These are phyloP conservation scores for Xylaria cubensis DNA, from an alignment of 495 filamentous ascomycete species.

Conservation along the genomic window DNA sequence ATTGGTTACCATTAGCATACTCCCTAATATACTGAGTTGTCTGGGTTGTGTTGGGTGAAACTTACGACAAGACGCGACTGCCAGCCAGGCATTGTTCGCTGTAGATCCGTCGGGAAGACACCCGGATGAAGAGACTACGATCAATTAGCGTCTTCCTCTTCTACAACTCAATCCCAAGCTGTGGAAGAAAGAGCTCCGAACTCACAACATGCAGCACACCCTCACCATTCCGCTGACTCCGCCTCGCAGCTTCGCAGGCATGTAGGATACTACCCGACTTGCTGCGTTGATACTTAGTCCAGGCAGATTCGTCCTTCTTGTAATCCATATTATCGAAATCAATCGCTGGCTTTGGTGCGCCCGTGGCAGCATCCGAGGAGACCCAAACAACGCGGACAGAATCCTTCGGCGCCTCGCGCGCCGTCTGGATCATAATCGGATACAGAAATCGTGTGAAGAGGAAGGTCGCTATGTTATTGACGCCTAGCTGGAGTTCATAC, in stretches of 20 bases:
- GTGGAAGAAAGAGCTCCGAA: constrained; percentile 3
- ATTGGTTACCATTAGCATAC: background rate
- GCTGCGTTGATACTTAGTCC: constrained; percentile 42
- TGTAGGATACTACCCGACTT: constrained; percentile 47
- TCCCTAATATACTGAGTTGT: background rate
- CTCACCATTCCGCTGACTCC: constrained; percentile 32
- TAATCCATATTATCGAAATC: constrained; percentile 45
- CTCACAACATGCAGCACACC: constrained; percentile 30
- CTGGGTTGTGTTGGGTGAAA: background rate
- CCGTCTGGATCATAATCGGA: background rate
- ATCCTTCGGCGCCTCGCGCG: background rate
- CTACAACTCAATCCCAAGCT: no score
- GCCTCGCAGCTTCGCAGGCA: constrained; percentile 39
- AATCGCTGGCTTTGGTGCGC: constrained; percentile 35
- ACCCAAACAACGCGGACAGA: background rate
- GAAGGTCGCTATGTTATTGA: background rate
- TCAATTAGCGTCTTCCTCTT: background rate
- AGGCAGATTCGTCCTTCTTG: constrained; percentile 14
- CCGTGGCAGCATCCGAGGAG: constrained; percentile 27
- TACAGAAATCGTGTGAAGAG: background rate
- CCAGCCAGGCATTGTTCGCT: constrained; percentile 23
- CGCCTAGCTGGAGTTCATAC: background rate
- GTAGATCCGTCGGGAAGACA: background rate
- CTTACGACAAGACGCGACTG: constrained; percentile 13
- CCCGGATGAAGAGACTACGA: constrained; percentile 49